phyloP scores from a whole-genome alignment of 1,139 yeast species.

The Debaryomyces sp. region DNA sequence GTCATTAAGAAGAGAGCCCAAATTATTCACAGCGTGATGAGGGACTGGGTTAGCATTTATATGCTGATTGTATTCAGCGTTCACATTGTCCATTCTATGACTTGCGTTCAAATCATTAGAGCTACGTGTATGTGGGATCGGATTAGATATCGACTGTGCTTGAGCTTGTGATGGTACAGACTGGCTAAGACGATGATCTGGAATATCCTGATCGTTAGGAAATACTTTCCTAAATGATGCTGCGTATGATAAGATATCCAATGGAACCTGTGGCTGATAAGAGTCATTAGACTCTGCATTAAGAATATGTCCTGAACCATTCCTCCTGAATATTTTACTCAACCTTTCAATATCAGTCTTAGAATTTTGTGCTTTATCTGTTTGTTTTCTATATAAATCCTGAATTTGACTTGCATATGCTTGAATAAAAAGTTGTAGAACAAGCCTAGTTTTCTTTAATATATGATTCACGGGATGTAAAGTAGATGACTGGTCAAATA shows the following conservation, averaged over 20 bases:
- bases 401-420: constrained; percentile 60
- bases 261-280: constrained; percentile 24
- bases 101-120: neutral
- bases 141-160: neutral
- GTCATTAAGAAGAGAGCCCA: constrained; percentile 1
- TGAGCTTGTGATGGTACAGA: neutral
- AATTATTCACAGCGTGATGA: neutral
- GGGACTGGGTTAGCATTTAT: neutral
- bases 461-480: constrained; percentile 51
- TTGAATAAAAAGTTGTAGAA: constrained; percentile 59
- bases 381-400: constrained; percentile 29
- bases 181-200: constrained; percentile 5
- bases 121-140: neutral
- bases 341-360: constrained; percentile 20
- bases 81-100: neutral
- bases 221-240: constrained; percentile 27
- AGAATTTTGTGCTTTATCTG: constrained; percentile 16
- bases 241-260: constrained; percentile 42
- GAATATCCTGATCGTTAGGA: neutral
- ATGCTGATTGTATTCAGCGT: neutral
- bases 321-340: constrained; percentile 12
- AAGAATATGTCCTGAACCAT: constrained; percentile 10
- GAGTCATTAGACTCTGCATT: constrained; percentile 17
- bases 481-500: constrained; percentile 38
- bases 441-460: constrained; percentile 54